Base-by-base conservation (phyloP, 2,329 filamentous ascomycete genomes). In the Fusarium verticillioides region DNA sequence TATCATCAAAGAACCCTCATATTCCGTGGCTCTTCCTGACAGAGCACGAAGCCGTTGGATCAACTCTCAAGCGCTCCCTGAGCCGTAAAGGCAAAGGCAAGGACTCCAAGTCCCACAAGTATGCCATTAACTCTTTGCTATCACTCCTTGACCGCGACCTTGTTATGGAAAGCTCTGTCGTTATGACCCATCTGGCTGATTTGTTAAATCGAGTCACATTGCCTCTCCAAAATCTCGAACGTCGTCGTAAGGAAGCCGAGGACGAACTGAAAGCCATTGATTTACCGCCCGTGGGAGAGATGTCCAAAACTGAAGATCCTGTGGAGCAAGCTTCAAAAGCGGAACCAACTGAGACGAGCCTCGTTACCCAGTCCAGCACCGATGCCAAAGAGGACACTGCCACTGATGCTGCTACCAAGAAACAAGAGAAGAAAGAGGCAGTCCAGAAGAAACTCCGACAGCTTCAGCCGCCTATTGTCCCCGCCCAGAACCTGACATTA, bases 131-230 rank as follows among this genome's bases (percentile, higher is more conserved):
- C 81, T 95, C 95, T 19, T 85, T 99, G 36, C 87, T 99, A 52
- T 92, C 91, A 69, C 87, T 99, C 9, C 88, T 99, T 28, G 96
- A 98, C 80, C 93, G 96, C n/a, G 94, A 95, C 73, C 87, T 98
- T 69, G 95, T 99, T 73, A 97, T 97, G 84, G 96, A 99, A 83
- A 99, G 95, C 83, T 95, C 96, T n/a, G 88, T 92, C 11, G 96
- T 97, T 63, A 98, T 99, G 95, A 96, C 97, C 77, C 92, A 95
- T 71, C 88, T 99, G 32, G 96, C 96, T 5, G 91, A 92, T 72
- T 85, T 99, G 36, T 88, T 99, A 32, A 96, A 94, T 81, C 92
- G 93, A 73, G 94, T 98, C 63, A 99, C 96, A 0, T 88, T 93
- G 63, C 96, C 96, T 16, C 87, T 99, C 32, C 93, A 94, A 70